A percentile compares a stretch with the other conserved stretches of the same genome.
Evolutionary conservation across 176 grass and related monocot species (phyloP).

Genomic region (Aegilops sharonensis): DNA sequence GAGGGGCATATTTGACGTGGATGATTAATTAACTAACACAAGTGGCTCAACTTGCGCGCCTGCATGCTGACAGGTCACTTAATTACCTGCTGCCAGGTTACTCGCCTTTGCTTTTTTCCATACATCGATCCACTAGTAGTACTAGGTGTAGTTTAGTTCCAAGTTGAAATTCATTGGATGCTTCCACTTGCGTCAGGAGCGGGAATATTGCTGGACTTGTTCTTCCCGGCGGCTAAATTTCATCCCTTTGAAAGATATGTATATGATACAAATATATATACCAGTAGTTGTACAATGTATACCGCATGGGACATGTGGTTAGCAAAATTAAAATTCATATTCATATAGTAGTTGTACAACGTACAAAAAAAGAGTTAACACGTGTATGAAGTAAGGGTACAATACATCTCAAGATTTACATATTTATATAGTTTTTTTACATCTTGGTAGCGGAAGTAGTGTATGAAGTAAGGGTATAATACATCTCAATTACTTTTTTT

Average conservation of each 20-base stretch:
- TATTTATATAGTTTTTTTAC: too few relatives aligned
- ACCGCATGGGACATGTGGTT: too few relatives aligned
- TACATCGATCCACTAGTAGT: not conserved
- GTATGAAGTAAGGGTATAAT: too few relatives aligned
- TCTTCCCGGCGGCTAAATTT: not conserved
- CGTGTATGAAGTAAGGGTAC: too few relatives aligned
- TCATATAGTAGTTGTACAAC: too few relatives aligned
- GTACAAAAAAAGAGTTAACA: too few relatives aligned
- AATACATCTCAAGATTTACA: too few relatives aligned
- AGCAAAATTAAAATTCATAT: too few relatives aligned
- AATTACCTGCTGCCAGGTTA: conserved; percentile 18
- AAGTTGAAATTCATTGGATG: not conserved
- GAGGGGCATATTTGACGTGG: conserved; percentile 13
- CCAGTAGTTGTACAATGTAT: too few relatives aligned
- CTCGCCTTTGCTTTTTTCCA: conserved; percentile 3
- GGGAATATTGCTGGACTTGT: not conserved
- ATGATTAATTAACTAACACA: conserved; percentile 12
- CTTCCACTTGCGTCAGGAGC: conserved; percentile 36
- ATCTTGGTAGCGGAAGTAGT: too few relatives aligned
- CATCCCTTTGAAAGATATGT: not conserved
- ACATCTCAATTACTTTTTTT: too few relatives aligned
- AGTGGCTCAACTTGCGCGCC: conserved; percentile 27
- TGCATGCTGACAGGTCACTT: not conserved
- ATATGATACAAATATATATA: too few relatives aligned
- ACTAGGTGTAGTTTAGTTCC: not conserved